Evolutionary conservation across 2,329 filamentous ascomycete species (phyloP), one percentile per base, ranked within the genome.

Genomic region (Talaromyces rugulosus): DNA sequence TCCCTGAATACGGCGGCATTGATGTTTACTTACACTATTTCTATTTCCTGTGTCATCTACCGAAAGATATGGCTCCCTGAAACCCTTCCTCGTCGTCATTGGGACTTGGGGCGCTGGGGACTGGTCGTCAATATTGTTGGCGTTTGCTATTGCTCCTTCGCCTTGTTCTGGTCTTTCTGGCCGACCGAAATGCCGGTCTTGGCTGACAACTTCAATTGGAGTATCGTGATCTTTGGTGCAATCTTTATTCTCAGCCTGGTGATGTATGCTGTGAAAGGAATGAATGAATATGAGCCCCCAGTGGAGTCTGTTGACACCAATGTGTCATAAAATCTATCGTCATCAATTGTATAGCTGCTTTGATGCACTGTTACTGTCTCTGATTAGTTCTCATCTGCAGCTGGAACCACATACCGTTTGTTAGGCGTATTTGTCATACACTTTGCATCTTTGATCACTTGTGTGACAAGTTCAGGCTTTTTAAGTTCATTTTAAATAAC

Each of bases 21-120:
- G 8, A 75, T 84, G 56, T 78, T 75, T 57, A 82, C 80, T 5
- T 84, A 84, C 66, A 76, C 82, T 54, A 74, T 82, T 51, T 80
- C 80, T 34, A 79, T 82, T 59, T 70, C 73, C 47, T 81, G 77
- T 60, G 70, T 83, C 5, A 71, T 82, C 56, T 76, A 74, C 62
- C 74, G 78, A 28, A 77, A 79, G n/a, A 66, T 81, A 30, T 66
- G 67, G 7, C 71, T 70, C n/a, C 70, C 70, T 0, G 66, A 76
- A 16, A 71, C 75, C 0, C 71, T 82, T 1, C 79, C 78, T 0
- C 65, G 69, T 3, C 70, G 72, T 1, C 75, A 79, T 30, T 81
- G 76, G 75, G 71, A 68, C 23, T 73, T 84, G 5, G 81, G 81
- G 3, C 65, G 68, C 7, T 75, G 65, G 28, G 81, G 82, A 0